Percentiles rank a stretch among this genome's conserved stretches.
Conservation (phyloP, 805 yeast species). For the Danielozyma ontarioensis region DNA sequence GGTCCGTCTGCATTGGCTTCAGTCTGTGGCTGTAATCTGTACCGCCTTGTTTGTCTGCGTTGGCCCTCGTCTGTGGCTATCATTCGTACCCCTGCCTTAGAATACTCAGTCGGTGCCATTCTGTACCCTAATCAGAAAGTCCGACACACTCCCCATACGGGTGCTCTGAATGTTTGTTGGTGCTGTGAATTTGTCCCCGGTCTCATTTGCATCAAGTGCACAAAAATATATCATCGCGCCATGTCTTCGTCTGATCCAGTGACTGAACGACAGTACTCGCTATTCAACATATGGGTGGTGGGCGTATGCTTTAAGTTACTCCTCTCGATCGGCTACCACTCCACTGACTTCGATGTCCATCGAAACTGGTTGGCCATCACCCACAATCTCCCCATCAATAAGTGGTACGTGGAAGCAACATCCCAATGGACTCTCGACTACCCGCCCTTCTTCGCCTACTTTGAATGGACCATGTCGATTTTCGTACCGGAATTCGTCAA, state of each 20-base stretch:
- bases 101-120: too few species aligned
- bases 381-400: slow-evolving; percentile 57
- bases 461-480: slow-evolving; percentile 75
- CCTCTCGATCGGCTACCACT: slow-evolving; percentile 63
- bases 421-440: slow-evolving; percentile 94
- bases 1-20: too few species aligned
- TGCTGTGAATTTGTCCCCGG: too few species aligned
- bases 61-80: too few species aligned
- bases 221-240: too few species aligned
- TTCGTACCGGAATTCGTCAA: slow-evolving; percentile 61
- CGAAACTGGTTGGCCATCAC: slow-evolving; percentile 96
- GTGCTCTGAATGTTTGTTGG: too few species aligned
- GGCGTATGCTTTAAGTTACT: slow-evolving; percentile 30
- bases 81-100: too few species aligned
- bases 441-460: slow-evolving; percentile 97
- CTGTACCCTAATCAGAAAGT: too few species aligned
- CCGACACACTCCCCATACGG: too few species aligned
- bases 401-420: slow-evolving; percentile 81
- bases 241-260: background rate
- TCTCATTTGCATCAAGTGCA: too few species aligned
- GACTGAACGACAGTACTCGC: slow-evolving; percentile 11
- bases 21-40: too few species aligned
- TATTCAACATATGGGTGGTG: slow-evolving; percentile 33
- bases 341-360: slow-evolving; percentile 97
- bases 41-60: too few species aligned